Base-by-base conservation (phyloP, 108 stramenopile species). In the Asterionellopsis glacialis region DNA sequence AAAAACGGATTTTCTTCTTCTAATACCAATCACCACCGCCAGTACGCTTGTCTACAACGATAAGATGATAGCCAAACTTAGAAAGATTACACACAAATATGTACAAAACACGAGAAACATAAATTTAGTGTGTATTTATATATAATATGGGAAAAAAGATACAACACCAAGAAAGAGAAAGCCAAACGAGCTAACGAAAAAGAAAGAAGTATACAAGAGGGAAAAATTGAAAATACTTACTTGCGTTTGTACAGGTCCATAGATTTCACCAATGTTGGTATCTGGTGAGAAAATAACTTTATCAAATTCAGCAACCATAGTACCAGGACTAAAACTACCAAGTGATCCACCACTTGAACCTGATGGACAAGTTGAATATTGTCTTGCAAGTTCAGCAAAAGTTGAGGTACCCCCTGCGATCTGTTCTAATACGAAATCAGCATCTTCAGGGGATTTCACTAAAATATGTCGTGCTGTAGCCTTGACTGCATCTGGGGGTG, bases 271-370 rank as follows among this genome's bases (percentile, higher is more conserved):
- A 23, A 82, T 57, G 13, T 55, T 61, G 0, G 84, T 83, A 5
- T 82, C 69, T 1, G 82, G 74, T 21, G 64, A 51, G 74, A 90
- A 90, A 12, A 90, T 80, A 1, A 86, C 88, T 33, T 77, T 74
- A 51, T 90, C 88, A 57, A 90, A 90, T 65, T 90, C 88, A 21
- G 74, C 71, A 22, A 90, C 88, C 88, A 90, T 90, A 6, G 68
- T 77, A 4, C 88, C 88, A n/a, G 88, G 88, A 15, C 57, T 22
- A 63, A 90, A 90, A 23, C 68, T 74, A 14, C 88, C 88, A 57
- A 90, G 48, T 13, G 78, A 80, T 41, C 88, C 88, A 19, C 85
- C 85, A 21, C 61, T 57, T 12, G 83, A 69, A 10, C 57, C 59
- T 9, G 85, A 86, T 7, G 85, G 81, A 59, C 88, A 90, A 1